Percentiles rank a stretch among this genome's conserved stretches.
Evolutionary conservation across 2,329 filamentous ascomycete genomes (phyloP).

Genomic region (Fusarium sulawesiense): DNA sequence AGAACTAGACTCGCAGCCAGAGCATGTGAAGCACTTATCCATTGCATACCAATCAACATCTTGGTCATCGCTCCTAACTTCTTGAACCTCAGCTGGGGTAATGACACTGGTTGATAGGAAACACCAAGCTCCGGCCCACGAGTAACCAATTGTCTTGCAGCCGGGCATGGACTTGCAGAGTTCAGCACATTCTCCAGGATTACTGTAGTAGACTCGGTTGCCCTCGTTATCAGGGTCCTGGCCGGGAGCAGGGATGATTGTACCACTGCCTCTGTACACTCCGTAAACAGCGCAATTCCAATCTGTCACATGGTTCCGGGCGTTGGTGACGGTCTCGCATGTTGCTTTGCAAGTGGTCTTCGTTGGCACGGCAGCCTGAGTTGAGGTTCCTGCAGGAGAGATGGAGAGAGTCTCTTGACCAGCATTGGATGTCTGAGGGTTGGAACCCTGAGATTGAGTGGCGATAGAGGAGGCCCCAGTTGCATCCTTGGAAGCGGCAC

Average conservation of each 20-base stretch:
- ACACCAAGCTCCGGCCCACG: neutral
- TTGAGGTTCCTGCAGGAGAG: neutral
- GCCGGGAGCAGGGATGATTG: neutral
- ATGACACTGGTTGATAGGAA: neutral
- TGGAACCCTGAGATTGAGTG: neutral
- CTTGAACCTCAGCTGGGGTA: neutral
- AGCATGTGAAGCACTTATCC: constrained; percentile 2
- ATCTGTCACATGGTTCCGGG: neutral
- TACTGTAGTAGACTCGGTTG: neutral
- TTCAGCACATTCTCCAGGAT: neutral
- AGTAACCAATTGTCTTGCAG: neutral
- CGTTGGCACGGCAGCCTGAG: neutral
- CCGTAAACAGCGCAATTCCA: constrained; percentile 5
- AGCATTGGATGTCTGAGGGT: neutral
- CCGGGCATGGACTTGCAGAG: neutral
- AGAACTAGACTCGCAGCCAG: neutral
- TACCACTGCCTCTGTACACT: neutral
- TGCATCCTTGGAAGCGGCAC: neutral
- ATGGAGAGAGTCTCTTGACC: neutral
- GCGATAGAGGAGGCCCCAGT: neutral
- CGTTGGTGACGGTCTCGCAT: neutral
- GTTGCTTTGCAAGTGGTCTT: neutral
- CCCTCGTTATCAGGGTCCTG: neutral
- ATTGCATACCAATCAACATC: constrained; percentile 6
- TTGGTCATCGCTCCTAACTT: neutral